These are phyloP conservation scores for Aspergillus niger DNA, from an alignment of 2,329 filamentous ascomycete genomes.

Conservation along the genomic window DNA sequence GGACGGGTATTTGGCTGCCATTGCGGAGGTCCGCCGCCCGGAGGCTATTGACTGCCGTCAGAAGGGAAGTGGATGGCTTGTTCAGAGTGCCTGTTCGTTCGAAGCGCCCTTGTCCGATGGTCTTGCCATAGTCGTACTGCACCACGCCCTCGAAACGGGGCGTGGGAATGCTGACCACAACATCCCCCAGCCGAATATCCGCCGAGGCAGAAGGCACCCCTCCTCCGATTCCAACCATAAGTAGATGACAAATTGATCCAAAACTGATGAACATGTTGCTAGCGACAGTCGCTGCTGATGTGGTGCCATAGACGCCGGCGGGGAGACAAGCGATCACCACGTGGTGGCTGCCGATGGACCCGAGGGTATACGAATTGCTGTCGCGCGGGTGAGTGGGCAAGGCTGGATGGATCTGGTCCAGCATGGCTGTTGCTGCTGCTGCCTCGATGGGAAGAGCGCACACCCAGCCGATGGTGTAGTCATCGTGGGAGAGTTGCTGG, in stretches of 20 bases:
- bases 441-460: slow-evolving; percentile 18
- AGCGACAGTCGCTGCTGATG: slow-evolving; percentile 3
- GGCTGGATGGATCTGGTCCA: slow-evolving; percentile 8
- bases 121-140: slow-evolving; percentile 26
- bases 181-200: slow-evolving; percentile 23
- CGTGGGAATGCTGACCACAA: slow-evolving; percentile 18
- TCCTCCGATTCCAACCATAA: slow-evolving; percentile 21
- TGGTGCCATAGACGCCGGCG: slow-evolving; percentile 4
- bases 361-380: slow-evolving; percentile 8
- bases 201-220: slow-evolving; percentile 8
- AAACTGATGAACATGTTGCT: slow-evolving; percentile 10
- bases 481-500: neutral
- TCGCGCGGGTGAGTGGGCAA: neutral
- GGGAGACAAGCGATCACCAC: slow-evolving; percentile 13
- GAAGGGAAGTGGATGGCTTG: slow-evolving; percentile 16
- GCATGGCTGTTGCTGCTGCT: slow-evolving; percentile 10
- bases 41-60: slow-evolving; percentile 16
- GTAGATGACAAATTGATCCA: neutral
- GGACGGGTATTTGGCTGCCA: neutral
- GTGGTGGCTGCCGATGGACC: slow-evolving; percentile 5
- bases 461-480: slow-evolving; percentile 20
- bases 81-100: slow-evolving; percentile 16
- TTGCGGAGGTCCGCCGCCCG: slow-evolving; percentile 10
- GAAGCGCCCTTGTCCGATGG: slow-evolving; percentile 10
- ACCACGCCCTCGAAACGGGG: slow-evolving; percentile 18